Conservation (phyloP, 169 alveolate genomes). For the Plasmodium sp. region DNA sequence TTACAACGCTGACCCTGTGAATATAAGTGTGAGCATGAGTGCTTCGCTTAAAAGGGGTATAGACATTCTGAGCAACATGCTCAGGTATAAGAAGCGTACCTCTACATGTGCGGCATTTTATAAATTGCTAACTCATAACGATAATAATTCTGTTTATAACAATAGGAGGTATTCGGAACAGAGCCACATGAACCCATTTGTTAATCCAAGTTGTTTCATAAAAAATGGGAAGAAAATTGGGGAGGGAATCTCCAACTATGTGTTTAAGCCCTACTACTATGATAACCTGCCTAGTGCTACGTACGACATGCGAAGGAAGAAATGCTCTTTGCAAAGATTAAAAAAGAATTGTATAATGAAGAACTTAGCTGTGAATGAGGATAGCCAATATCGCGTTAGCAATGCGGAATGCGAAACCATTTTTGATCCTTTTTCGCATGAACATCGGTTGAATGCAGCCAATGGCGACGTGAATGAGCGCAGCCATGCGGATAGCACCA, state of each 20-base stretch:
- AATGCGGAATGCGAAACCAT: background rate
- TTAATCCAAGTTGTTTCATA: background rate
- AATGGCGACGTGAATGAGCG: background rate
- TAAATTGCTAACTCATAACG: slow-evolving; percentile 36
- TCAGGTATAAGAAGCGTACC: slow-evolving; percentile 18
- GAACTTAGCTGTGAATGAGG: background rate
- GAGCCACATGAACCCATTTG: background rate
- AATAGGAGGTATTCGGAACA: slow-evolving; percentile 10
- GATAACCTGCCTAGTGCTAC: slow-evolving; percentile 70
- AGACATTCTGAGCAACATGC: slow-evolving; percentile 22
- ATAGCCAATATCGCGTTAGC: background rate
- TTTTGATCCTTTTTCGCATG: slow-evolving; percentile 19
- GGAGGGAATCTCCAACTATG: slow-evolving; percentile 40
- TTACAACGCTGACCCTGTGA: background rate
- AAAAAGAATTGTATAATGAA: slow-evolving; percentile 3
- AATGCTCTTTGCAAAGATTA: background rate
- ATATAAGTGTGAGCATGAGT: background rate
- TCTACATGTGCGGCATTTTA: slow-evolving; percentile 9
- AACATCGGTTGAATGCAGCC: background rate
- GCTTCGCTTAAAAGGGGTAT: slow-evolving; percentile 27
- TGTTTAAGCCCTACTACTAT: slow-evolving; percentile 65
- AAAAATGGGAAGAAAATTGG: background rate
- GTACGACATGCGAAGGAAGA: background rate
- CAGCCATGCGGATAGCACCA: background rate
- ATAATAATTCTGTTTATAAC: slow-evolving; percentile 23